phyloP scores from a whole-genome alignment of 192 early-diverging fungal species.

The Coemansia sp. region DNA sequence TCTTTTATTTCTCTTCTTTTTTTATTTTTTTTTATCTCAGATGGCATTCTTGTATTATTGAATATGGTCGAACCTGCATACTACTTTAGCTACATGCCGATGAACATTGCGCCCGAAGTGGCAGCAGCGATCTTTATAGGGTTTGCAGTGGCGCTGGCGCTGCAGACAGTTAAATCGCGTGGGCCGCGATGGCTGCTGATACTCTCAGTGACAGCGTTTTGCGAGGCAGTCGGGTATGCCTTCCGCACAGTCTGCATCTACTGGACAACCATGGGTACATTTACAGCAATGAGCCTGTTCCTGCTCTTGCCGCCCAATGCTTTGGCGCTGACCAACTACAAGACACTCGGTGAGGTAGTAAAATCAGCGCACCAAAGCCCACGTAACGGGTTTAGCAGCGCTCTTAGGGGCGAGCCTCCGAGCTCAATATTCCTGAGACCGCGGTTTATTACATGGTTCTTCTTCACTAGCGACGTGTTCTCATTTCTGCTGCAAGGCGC shows the following conservation, averaged over 20 bases:
- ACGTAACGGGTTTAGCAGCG: background rate
- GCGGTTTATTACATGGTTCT: slow-evolving; percentile 40
- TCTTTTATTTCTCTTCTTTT: background rate
- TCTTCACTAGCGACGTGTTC: slow-evolving; percentile 37
- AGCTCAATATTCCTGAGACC: slow-evolving; percentile 16
- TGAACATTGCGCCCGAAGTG: slow-evolving; percentile 17
- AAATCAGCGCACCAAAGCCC: background rate
- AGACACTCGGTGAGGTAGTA: slow-evolving; percentile 29
- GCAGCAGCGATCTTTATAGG: slow-evolving; percentile 12
- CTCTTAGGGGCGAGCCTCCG: too few species aligned
- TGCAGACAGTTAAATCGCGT: slow-evolving; percentile 8
- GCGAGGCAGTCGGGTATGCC: slow-evolving; percentile 33
- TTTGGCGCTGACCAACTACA: slow-evolving; percentile 42
- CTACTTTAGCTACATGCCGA: slow-evolving; percentile 26
- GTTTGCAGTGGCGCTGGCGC: background rate
- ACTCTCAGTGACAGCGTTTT: slow-evolving; percentile 19
- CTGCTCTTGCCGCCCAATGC: slow-evolving; percentile 44
- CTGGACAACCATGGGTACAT: slow-evolving; percentile 21
- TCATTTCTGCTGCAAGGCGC: slow-evolving; percentile 35
- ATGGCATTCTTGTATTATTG: background rate
- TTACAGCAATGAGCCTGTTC: slow-evolving; percentile 32
- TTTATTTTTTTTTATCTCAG: background rate
- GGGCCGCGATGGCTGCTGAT: slow-evolving; percentile 14
- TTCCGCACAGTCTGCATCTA: slow-evolving; percentile 31
- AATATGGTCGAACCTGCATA: slow-evolving; percentile 15